Conservation (phyloP, 352 stramenopile genomes). For the Elongisporangium senticosum region DNA sequence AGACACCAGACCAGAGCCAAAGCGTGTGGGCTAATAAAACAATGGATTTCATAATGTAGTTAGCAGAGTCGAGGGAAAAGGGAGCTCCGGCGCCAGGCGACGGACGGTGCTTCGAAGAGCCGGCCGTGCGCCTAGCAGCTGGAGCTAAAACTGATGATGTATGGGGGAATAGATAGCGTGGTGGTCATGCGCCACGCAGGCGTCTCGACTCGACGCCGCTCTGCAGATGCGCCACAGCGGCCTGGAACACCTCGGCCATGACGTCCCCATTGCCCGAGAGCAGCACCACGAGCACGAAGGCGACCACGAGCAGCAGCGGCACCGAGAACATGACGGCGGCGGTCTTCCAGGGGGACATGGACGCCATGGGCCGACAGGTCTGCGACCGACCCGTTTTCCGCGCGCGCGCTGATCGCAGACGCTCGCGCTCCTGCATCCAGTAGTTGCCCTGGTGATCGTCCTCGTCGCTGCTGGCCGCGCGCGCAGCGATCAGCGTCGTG, state of each 20-base stretch:
- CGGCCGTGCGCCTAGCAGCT: not conserved
- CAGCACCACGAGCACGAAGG: conserved; percentile 54
- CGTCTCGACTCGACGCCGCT: conserved; percentile 3
- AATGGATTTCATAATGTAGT: conserved; percentile 1
- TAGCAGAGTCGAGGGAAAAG: not conserved
- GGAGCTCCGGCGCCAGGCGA: not conserved
- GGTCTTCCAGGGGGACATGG: conserved; percentile 43
- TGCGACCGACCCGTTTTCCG: conserved; percentile 4
- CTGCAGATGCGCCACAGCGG: conserved; percentile 16
- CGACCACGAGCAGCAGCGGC: conserved; percentile 47
- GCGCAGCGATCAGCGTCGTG: conserved; percentile 22
- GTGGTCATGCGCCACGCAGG: not conserved
- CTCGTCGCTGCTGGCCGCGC: conserved; percentile 9
- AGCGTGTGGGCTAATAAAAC: not conserved
- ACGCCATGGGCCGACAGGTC: conserved; percentile 8
- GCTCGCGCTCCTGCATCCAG: conserved; percentile 70
- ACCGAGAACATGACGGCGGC: conserved; percentile 69
- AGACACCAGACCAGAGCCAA: conserved; percentile 3
- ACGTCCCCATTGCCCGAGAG: conserved; percentile 24
- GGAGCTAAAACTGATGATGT: conserved; percentile 1
- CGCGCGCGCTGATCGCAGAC: conserved; percentile 23
- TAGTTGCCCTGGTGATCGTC: conserved; percentile 57
- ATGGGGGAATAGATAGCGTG: not conserved
- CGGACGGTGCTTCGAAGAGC: not conserved
- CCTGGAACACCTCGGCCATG: conserved; percentile 9